These are phyloP conservation scores for Helicostylum pulchrum DNA, from an alignment of 192 early-diverging fungal species.

Conservation along the genomic window DNA sequence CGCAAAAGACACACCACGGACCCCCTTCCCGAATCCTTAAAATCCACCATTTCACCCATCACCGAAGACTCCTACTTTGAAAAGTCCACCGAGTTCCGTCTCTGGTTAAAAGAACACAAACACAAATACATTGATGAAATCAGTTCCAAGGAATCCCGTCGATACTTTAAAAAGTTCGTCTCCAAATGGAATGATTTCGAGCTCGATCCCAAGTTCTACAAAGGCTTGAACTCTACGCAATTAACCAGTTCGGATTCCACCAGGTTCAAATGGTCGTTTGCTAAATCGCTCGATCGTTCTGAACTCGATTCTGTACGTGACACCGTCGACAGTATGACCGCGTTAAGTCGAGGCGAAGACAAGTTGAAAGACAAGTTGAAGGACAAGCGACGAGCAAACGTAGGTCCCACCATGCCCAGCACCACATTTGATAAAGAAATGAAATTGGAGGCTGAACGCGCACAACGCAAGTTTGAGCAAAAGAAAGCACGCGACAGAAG, in stretches of 20 bases:
- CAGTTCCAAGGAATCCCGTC: constrained; percentile 58
- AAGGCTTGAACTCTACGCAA: constrained; percentile 64
- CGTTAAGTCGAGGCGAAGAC: constrained; percentile 17
- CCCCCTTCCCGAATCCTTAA: no score
- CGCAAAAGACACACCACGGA: no score
- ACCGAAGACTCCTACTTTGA: constrained; percentile 74
- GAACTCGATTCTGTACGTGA: constrained; percentile 56
- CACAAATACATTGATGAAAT: constrained; percentile 77
- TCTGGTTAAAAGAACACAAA: constrained; percentile 77
- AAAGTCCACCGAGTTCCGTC: constrained; percentile 73
- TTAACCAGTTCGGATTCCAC: constrained; percentile 60
- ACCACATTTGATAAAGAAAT: constrained; percentile 34
- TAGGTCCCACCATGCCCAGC: constrained; percentile 10
- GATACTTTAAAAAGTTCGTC: constrained; percentile 83
- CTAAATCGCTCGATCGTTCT: constrained; percentile 46
- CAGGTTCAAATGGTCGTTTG: constrained; percentile 76
- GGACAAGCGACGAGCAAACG: constrained; percentile 1
- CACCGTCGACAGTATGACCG: constrained; percentile 57
- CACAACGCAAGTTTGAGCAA: constrained; percentile 35
- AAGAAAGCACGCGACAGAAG: constrained; percentile 44
- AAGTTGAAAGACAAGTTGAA: no score
- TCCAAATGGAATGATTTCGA: constrained; percentile 80
- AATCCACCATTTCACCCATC: constrained; percentile 29
- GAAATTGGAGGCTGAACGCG: constrained; percentile 33
- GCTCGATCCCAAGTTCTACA: constrained; percentile 65